Percentiles rank a stretch among this genome's conserved stretches.
Evolutionary conservation across 2,329 filamentous ascomycete species (phyloP).

Genomic region (Pseudovirgaria hyperparasitica): DNA sequence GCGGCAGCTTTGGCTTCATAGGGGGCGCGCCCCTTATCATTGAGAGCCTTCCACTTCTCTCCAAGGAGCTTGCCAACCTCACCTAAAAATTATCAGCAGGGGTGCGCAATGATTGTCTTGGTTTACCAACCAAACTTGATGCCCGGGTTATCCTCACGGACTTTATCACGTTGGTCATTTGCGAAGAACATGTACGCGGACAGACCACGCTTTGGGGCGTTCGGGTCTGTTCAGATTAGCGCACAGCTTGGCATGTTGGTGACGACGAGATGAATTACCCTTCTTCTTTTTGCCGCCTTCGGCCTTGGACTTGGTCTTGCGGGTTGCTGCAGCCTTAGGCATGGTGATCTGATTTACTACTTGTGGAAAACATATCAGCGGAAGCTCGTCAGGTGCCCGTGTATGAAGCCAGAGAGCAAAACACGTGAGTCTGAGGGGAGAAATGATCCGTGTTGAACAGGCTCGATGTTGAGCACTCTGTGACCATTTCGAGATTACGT

Average conservation of each 20-base stretch:
- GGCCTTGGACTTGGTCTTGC: slow-evolving; percentile 46
- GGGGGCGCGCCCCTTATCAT: slow-evolving; percentile 80
- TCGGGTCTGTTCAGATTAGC: slow-evolving; percentile 54
- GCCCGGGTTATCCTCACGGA: slow-evolving; percentile 94
- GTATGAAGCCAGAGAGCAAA: no score
- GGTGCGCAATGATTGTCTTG: not conserved
- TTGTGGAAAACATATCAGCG: no score
- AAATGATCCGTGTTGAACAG: no score
- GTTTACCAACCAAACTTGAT: slow-evolving; percentile 72
- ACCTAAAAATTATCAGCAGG: slow-evolving; percentile 37
- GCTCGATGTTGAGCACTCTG: no score
- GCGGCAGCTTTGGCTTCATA: slow-evolving; percentile 94
- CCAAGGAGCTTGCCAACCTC: slow-evolving; percentile 97
- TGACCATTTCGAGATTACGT: no score
- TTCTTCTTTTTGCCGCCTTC: slow-evolving; percentile 57
- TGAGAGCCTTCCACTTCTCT: slow-evolving; percentile 96
- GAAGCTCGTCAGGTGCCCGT: no score
- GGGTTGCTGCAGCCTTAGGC: slow-evolving; percentile 55
- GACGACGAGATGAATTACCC: slow-evolving; percentile 33
- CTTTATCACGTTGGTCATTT: slow-evolving; percentile 97
- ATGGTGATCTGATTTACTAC: no score
- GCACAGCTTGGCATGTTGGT: slow-evolving; percentile 4
- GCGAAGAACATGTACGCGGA: slow-evolving; percentile 99
- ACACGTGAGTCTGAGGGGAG: no score
- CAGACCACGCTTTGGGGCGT: slow-evolving; percentile 97